These are phyloP conservation scores for Diaporthe nobilis DNA, from an alignment of 2,329 filamentous ascomycete species.

Conservation along the genomic window DNA sequence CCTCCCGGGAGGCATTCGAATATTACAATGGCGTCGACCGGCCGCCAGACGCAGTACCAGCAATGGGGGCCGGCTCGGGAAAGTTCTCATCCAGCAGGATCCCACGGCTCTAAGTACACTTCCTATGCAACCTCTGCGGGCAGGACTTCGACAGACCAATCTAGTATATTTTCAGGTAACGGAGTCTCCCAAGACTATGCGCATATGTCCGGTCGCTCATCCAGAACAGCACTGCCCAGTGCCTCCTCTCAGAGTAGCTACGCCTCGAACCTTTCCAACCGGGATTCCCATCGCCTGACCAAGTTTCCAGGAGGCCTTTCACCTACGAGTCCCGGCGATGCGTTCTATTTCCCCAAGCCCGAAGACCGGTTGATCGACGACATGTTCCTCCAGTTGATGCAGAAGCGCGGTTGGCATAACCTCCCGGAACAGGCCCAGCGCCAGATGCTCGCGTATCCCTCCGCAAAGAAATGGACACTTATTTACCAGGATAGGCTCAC, in stretches of 20 bases:
- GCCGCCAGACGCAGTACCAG: constrained; percentile 81
- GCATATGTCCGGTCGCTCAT: constrained; percentile 59
- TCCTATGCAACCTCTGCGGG: constrained; percentile 73
- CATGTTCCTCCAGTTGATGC: constrained; percentile 94
- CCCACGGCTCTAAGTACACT: constrained; percentile 73
- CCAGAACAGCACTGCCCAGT: constrained; percentile 66
- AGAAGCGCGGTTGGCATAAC: constrained; percentile 97
- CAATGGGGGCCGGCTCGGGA: constrained; percentile 79
- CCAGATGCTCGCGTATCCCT: constrained; percentile 96
- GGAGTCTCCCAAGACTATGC: constrained; percentile 58
- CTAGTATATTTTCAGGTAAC: constrained; percentile 71
- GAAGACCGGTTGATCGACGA: constrained; percentile 87
- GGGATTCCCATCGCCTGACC: constrained; percentile 71
- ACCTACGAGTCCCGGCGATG: constrained; percentile 58
- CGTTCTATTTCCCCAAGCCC: constrained; percentile 78
- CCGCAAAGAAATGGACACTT: constrained; percentile 97
- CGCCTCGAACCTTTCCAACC: constrained; percentile 61
- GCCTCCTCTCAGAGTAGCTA: constrained; percentile 71
- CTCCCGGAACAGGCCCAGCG: constrained; percentile 93
- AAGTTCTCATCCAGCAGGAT: constrained; percentile 63
- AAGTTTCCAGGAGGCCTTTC: constrained; percentile 61
- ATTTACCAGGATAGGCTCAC: constrained; percentile 95
- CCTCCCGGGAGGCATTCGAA: constrained; percentile 67
- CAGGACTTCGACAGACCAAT: constrained; percentile 68
- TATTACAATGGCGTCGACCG: constrained; percentile 79